These are phyloP conservation scores for Metschnikowia colocasiae DNA, from an alignment of 805 yeast genomes.

Conservation along the genomic window DNA sequence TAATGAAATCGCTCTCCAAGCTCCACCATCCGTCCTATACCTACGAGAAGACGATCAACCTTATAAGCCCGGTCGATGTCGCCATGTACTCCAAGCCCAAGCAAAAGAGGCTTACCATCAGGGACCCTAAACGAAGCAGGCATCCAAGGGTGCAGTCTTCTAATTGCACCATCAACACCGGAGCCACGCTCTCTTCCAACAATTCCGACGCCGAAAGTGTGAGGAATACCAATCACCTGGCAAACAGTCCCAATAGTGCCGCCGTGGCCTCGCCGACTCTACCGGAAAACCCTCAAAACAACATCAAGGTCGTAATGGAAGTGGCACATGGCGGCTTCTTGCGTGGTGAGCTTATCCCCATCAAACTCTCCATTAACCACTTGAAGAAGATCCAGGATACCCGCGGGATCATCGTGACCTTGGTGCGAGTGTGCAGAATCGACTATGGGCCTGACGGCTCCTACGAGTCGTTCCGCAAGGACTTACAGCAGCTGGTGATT, in stretches of 20 bases:
- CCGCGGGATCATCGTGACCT: constrained; percentile 72
- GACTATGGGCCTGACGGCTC: constrained; percentile 57
- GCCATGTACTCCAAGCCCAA: constrained; percentile 61
- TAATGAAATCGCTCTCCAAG: constrained; percentile 18
- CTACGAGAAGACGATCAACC: constrained; percentile 56
- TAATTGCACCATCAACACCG: constrained; percentile 32
- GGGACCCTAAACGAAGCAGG: constrained; percentile 40
- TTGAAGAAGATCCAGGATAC: constrained; percentile 65
- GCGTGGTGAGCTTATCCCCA: constrained; percentile 76
- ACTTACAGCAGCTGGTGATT: constrained; percentile 68
- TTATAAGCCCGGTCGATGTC: constrained; percentile 75
- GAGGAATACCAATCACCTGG: neutral
- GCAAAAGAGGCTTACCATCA: constrained; percentile 61
- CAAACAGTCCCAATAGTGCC: neutral
- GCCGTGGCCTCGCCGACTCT: neutral
- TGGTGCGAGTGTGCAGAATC: constrained; percentile 72
- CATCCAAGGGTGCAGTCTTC: constrained; percentile 36
- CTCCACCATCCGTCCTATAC: constrained; percentile 30
- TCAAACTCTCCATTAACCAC: constrained; percentile 64
- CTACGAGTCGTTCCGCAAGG: constrained; percentile 75
- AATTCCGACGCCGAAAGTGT: constrained; percentile 25
- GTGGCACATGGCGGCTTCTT: constrained; percentile 64
- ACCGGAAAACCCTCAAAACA: constrained; percentile 18
- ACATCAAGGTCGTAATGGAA: constrained; percentile 36
- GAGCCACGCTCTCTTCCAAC: constrained; percentile 29